These are phyloP conservation scores for Rhodotorula sp. DNA, from an alignment of 1,284 basidiomycete genomes.

Conservation along the genomic window DNA sequence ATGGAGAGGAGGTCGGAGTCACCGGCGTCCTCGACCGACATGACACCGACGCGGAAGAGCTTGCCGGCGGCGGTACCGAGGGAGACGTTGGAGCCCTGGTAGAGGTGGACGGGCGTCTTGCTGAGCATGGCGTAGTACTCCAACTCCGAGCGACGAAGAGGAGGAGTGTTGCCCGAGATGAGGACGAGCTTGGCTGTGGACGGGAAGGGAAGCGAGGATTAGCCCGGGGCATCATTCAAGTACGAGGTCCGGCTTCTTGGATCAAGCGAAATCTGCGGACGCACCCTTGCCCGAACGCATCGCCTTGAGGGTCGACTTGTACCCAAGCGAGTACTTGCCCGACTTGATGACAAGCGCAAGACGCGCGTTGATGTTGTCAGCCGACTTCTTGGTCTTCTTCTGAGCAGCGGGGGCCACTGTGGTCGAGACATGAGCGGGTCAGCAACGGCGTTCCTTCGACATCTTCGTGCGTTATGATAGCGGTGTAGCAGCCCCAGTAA, in stretches of 20 bases:
- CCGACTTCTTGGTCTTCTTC: conserved; percentile 43
- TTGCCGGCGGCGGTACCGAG: conserved; percentile 99
- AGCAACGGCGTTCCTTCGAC: neutral
- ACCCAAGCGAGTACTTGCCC: conserved; percentile 57
- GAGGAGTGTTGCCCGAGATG: conserved; percentile 98
- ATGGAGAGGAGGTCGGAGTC: conserved; percentile 79
- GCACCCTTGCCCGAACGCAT: conserved; percentile 97
- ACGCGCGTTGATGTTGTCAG: conserved; percentile 90
- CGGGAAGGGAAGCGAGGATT: neutral
- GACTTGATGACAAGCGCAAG: conserved; percentile 95
- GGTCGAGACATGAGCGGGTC: neutral
- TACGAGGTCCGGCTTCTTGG: no score
- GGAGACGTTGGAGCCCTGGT: conserved; percentile 75
- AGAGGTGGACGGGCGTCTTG: conserved; percentile 46
- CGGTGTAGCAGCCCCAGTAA: no score
- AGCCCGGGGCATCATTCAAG: no score
- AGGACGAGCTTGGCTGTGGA: conserved; percentile 89
- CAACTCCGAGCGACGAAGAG: conserved; percentile 97
- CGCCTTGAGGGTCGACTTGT: conserved; percentile 97
- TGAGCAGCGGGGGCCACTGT: conserved; percentile 36
- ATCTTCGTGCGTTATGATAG: no score
- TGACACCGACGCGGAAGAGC: conserved; percentile 98
- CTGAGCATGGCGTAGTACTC: conserved; percentile 98
- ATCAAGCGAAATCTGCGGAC: no score
- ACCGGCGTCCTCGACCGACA: conserved; percentile 95